A percentile compares a stretch with the other conserved stretches of the same genome.
Conservation (phyloP, 2,329 filamentous ascomycete genomes). For the Drechslerella coelobrocha region DNA sequence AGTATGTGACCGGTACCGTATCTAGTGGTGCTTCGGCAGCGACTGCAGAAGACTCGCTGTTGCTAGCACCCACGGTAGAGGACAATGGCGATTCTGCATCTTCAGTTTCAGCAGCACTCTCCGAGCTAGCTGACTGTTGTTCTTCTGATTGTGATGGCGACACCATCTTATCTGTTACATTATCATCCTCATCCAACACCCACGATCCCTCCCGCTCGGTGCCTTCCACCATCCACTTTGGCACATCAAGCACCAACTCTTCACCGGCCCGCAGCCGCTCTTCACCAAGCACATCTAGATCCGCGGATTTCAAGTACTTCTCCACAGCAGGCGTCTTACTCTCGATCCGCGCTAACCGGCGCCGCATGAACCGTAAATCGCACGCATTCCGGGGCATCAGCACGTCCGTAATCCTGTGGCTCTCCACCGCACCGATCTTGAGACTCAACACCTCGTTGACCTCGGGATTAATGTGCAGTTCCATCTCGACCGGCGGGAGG, state of each 20-base stretch:
- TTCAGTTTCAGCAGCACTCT: not conserved
- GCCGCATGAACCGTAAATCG: slow-evolving; percentile 51
- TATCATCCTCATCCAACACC: slow-evolving; percentile 5
- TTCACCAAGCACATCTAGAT: slow-evolving; percentile 37
- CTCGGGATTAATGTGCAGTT: slow-evolving; percentile 48
- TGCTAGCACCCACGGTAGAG: not conserved
- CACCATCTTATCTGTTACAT: not conserved
- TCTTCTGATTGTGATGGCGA: no score
- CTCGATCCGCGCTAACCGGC: slow-evolving; percentile 21
- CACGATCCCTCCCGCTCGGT: slow-evolving; percentile 16
- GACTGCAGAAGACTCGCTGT: not conserved
- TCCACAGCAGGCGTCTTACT: slow-evolving; percentile 20
- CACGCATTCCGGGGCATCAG: slow-evolving; percentile 52
- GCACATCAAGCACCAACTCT: slow-evolving; percentile 18
- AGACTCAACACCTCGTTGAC: slow-evolving; percentile 46
- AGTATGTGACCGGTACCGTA: slow-evolving; percentile 29
- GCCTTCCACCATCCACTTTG: slow-evolving; percentile 30
- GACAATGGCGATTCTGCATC: not conserved
- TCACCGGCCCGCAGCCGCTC: slow-evolving; percentile 33
- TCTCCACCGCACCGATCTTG: slow-evolving; percentile 50
- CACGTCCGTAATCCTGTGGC: slow-evolving; percentile 51
- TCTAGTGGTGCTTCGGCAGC: not conserved
- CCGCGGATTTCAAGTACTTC: slow-evolving; percentile 16
- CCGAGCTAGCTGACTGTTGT: no score
- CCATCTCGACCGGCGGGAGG: slow-evolving; percentile 53